phyloP scores from a whole-genome alignment of 192 early-diverging fungal genomes.

The Linnemannia schmuckeri region DNA sequence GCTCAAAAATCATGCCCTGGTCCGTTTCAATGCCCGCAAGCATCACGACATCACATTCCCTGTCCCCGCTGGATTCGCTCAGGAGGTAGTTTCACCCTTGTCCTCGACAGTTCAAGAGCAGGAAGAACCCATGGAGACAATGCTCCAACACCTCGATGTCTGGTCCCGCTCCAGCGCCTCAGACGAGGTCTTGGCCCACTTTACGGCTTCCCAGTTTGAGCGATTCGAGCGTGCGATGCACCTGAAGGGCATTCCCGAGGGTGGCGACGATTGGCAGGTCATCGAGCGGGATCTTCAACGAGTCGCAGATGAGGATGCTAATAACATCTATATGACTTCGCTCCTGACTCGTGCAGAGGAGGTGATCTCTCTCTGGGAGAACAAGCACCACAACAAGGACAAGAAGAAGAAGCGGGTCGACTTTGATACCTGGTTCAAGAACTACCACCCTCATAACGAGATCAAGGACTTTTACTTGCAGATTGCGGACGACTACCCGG shows the following conservation, averaged over 20 bases:
- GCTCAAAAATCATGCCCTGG: constrained; percentile 40
- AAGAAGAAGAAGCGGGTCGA: constrained; percentile 37
- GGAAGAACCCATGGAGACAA: constrained; percentile 20
- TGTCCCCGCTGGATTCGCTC: constrained; percentile 12
- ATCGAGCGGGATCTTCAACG: constrained; percentile 40
- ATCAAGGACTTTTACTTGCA: constrained; percentile 65
- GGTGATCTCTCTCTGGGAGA: not conserved
- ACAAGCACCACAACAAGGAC: not conserved
- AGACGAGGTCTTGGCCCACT: constrained; percentile 42
- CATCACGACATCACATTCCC: constrained; percentile 36
- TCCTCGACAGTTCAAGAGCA: not conserved
- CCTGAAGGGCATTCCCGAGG: constrained; percentile 20
- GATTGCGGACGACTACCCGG: constrained; percentile 60
- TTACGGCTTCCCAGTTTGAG: constrained; percentile 34
- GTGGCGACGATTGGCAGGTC: constrained; percentile 34
- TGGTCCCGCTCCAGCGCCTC: constrained; percentile 41
- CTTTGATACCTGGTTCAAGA: constrained; percentile 60
- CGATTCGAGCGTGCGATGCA: constrained; percentile 22
- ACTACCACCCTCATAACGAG: constrained; percentile 61
- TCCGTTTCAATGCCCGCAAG: constrained; percentile 53
- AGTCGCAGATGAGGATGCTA: constrained; percentile 36
- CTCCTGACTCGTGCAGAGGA: not conserved
- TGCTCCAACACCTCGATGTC: constrained; percentile 44
- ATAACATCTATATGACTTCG: constrained; percentile 12
- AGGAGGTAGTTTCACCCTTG: not conserved